phyloP scores from a whole-genome alignment of 2,329 filamentous ascomycete species.

The Botrytis paeoniae region DNA sequence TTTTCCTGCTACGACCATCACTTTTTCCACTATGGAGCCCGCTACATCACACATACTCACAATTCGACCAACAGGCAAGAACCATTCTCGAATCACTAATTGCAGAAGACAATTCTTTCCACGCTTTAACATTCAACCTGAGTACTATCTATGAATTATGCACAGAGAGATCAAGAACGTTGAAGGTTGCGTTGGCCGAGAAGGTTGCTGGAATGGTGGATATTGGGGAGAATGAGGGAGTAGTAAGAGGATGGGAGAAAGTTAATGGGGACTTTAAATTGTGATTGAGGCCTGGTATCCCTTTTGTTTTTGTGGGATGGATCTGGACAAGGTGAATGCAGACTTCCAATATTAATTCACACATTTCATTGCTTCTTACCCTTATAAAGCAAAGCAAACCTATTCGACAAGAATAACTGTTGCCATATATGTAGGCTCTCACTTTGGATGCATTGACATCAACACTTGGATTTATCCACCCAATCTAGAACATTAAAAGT shows the following conservation, averaged over 20 bases:
- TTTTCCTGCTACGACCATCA: not conserved
- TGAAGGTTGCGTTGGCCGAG: constrained; percentile 71
- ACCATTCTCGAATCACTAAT: constrained; percentile 65
- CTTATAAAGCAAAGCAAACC: not conserved
- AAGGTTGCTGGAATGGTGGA: constrained; percentile 51
- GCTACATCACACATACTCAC: not conserved
- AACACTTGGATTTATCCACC: not conserved
- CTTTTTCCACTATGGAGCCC: not conserved
- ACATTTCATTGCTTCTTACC: not conserved
- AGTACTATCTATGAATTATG: constrained; percentile 90
- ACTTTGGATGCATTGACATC: not conserved
- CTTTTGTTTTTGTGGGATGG: not conserved
- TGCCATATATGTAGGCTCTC: not conserved
- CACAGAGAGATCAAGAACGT: constrained; percentile 67
- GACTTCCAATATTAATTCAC: not conserved
- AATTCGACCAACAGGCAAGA: constrained; percentile 51
- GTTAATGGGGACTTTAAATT: constrained; percentile 39
- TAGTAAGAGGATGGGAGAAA: constrained; percentile 33
- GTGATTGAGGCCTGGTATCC: constrained; percentile 16
- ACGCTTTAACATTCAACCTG: constrained; percentile 83
- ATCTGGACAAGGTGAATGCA: not conserved
- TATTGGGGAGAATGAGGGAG: not conserved
- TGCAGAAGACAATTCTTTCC: constrained; percentile 62
- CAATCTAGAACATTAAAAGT: not conserved
- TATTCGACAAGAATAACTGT: not conserved